Evolutionary conservation across 371 early-diverging fungal species (phyloP).

Genomic region (Quaeritorhiza haematococci): DNA sequence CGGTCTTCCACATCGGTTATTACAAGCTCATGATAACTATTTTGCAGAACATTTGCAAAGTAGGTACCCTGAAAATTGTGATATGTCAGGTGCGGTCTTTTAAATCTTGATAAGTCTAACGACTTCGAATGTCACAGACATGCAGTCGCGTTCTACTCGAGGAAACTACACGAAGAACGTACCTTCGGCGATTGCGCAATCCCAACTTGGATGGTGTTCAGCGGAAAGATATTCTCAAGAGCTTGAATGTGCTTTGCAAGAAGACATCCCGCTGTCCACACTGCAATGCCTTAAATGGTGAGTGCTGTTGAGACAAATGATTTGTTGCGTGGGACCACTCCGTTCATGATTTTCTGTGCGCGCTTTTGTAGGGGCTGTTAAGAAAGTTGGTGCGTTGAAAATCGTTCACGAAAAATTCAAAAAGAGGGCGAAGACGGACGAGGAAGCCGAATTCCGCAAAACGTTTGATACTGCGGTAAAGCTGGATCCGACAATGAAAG

Average conservation of each 20-base stretch:
- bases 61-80: conserved; percentile 16
- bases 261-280: conserved; percentile 84
- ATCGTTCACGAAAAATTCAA: conserved; percentile 94
- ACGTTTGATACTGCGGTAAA: conserved; percentile 65
- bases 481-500: conserved; percentile 68
- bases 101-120: no score
- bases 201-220: conserved; percentile 78
- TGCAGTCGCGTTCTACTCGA: conserved; percentile 85
- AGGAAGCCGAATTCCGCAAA: conserved; percentile 58
- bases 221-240: conserved; percentile 73
- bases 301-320: background rate
- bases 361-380: conserved; percentile 55
- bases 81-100: background rate
- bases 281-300: conserved; percentile 81
- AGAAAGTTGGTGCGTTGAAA: conserved; percentile 94
- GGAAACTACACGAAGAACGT: conserved; percentile 71
- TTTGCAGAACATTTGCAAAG: conserved; percentile 97
- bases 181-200: conserved; percentile 65
- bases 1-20: conserved; percentile 98
- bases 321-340: no score
- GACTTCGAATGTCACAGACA: conserved; percentile 39
- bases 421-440: conserved; percentile 66
- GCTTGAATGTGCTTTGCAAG: conserved; percentile 81
- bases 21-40: conserved; percentile 86
- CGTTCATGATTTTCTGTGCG: background rate